These are phyloP conservation scores for Annulohypoxylon moriforme DNA, from an alignment of 495 filamentous ascomycete species.

Conservation along the genomic window DNA sequence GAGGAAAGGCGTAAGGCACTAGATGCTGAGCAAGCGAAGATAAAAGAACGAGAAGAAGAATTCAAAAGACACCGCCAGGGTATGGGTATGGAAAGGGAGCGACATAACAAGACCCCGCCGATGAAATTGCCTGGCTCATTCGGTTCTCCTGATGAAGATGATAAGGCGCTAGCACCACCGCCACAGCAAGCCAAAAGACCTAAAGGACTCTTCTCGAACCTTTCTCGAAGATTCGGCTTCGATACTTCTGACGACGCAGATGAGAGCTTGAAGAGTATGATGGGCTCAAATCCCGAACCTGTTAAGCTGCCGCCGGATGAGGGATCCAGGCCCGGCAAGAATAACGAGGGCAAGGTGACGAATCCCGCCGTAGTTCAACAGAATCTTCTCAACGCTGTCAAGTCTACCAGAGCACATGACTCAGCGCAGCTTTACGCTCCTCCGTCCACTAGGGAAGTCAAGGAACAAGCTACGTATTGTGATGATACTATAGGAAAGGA, in stretches of 20 bases:
- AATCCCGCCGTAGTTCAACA: conserved; percentile 66
- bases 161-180: conserved; percentile 25
- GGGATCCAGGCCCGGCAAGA: conserved; percentile 34
- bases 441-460: conserved; percentile 77
- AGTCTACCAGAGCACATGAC: conserved; percentile 82
- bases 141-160: conserved; percentile 64
- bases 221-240: conserved; percentile 73
- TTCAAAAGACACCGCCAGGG: conserved; percentile 59
- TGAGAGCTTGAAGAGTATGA: conserved; percentile 55
- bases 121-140: conserved; percentile 76
- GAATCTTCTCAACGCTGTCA: conserved; percentile 83
- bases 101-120: conserved; percentile 44
- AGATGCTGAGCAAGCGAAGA: conserved; percentile 76
- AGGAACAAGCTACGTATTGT: conserved; percentile 90
- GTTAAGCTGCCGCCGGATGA: conserved; percentile 30
- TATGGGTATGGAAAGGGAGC: conserved; percentile 51
- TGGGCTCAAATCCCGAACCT: conserved; percentile 44
- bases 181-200: conserved; percentile 45
- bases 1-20: conserved; percentile 79
- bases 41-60: conserved; percentile 69
- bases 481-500: conserved; percentile 84
- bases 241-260: conserved; percentile 58
- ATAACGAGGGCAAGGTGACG: conserved; percentile 60
- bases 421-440: conserved; percentile 75
- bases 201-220: conserved; percentile 69